Evolutionary conservation across 768 basidiomycete species (phyloP).

Genomic region (Serendipita sp.): DNA sequence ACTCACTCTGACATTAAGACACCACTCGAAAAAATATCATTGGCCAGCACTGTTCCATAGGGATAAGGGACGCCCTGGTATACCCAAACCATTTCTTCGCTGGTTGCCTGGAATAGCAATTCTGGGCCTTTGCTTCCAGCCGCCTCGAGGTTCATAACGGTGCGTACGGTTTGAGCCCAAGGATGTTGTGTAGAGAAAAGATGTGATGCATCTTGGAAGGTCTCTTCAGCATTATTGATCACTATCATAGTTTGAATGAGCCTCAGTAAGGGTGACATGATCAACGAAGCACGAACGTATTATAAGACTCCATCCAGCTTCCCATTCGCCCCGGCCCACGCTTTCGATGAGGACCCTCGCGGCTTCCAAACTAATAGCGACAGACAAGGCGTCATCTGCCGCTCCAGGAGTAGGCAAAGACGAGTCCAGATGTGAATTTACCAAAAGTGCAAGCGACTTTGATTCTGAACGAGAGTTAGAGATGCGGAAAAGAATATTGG

Average conservation of each 20-base stretch:
- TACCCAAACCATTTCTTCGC: constrained; percentile 84
- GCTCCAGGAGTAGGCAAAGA: constrained; percentile 70
- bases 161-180: constrained; percentile 52
- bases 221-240: constrained; percentile 92
- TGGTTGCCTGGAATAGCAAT: constrained; percentile 89
- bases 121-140: constrained; percentile 80
- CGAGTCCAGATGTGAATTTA: constrained; percentile 82
- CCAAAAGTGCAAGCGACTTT: constrained; percentile 68
- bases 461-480: constrained; percentile 56
- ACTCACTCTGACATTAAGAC: constrained; percentile 73
- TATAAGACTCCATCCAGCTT: not conserved
- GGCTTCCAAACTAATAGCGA: constrained; percentile 84
- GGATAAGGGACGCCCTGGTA: constrained; percentile 77
- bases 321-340: constrained; percentile 37
- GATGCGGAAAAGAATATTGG: constrained; percentile 76
- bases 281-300: not conserved
- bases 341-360: constrained; percentile 59
- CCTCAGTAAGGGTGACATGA: not conserved
- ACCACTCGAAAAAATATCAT: constrained; percentile 85
- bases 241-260: constrained; percentile 28
- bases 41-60: constrained; percentile 75
- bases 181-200: constrained; percentile 84
- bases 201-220: constrained; percentile 87
- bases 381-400: constrained; percentile 73
- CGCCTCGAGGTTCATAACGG: constrained; percentile 84